Conservation (phyloP, 2,329 filamentous ascomycete species). For the Xylaria arbuscula region DNA sequence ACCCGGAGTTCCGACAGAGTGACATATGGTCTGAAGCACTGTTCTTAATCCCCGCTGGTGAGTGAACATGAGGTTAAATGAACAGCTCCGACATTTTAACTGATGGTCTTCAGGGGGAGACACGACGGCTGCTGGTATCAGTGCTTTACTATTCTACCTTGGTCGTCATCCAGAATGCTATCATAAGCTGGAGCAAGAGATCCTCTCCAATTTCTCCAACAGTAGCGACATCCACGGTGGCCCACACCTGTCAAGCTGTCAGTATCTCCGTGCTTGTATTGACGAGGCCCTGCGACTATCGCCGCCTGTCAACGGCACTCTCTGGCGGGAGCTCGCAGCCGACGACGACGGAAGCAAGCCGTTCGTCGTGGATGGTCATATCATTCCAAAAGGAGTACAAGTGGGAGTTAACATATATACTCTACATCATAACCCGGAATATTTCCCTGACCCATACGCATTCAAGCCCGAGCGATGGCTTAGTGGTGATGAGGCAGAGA, state of each 20-base stretch:
- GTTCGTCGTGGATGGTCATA: constrained; percentile 36
- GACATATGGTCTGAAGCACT: constrained; percentile 41
- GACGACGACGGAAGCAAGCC: constrained; percentile 32
- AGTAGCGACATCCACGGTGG: constrained; percentile 32
- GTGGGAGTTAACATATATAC: constrained; percentile 40
- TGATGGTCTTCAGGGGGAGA: constrained; percentile 30
- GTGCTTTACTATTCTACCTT: constrained; percentile 41
- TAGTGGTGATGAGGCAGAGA: constrained; percentile 18
- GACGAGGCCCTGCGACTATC: constrained; percentile 40
- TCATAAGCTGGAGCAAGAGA: constrained; percentile 34
- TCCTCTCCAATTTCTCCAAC: constrained; percentile 30
- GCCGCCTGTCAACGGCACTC: constrained; percentile 32
- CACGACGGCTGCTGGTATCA: constrained; percentile 38
- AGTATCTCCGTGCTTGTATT: constrained; percentile 43
- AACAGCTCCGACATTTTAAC: neutral
- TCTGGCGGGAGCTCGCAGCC: constrained; percentile 37
- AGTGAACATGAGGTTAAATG: neutral
- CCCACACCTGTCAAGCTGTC: constrained; percentile 34
- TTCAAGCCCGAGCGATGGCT: constrained; percentile 41
- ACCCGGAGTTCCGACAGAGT: constrained; percentile 36
- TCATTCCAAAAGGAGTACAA: constrained; percentile 34
- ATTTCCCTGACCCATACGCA: constrained; percentile 36
- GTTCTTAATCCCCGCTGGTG: constrained; percentile 42
- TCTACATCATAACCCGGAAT: constrained; percentile 37
- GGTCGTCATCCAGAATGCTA: constrained; percentile 35